These are phyloP conservation scores for Pseudonitzschia multistriata DNA, from an alignment of 108 stramenopile genomes.

Conservation along the genomic window DNA sequence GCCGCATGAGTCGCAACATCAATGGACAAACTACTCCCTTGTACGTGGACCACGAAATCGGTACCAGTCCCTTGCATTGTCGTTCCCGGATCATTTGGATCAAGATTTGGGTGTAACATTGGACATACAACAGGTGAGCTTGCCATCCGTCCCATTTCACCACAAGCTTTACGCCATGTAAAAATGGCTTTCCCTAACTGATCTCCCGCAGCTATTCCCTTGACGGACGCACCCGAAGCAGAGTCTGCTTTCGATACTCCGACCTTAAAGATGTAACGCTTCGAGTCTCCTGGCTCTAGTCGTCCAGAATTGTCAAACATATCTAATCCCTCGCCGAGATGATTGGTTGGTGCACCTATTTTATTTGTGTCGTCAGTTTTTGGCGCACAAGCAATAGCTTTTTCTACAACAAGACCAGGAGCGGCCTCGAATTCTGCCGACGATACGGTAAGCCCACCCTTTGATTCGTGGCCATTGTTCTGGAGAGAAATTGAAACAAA, in stretches of 20 bases:
- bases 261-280: constrained; percentile 69
- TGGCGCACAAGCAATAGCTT: constrained; percentile 26
- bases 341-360: neutral
- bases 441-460: constrained; percentile 48
- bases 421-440: constrained; percentile 53
- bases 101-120: constrained; percentile 12
- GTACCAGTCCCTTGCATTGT: constrained; percentile 16
- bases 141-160: constrained; percentile 65
- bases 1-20: constrained; percentile 77
- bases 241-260: constrained; percentile 19
- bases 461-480: constrained; percentile 44
- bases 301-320: constrained; percentile 60
- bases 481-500: constrained; percentile 62
- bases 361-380: neutral
- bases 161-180: constrained; percentile 75
- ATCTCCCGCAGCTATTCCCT: constrained; percentile 78
- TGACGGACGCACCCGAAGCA: constrained; percentile 1
- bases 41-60: constrained; percentile 58
- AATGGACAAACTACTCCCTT: constrained; percentile 63
- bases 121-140: constrained; percentile 60
- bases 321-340: constrained; percentile 22
- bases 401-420: constrained; percentile 51
- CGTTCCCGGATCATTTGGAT: constrained; percentile 26
- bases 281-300: constrained; percentile 57
- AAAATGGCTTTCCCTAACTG: constrained; percentile 68